These are phyloP conservation scores for Boletus tomentosulus DNA, from an alignment of 768 basidiomycete species.

Conservation along the genomic window DNA sequence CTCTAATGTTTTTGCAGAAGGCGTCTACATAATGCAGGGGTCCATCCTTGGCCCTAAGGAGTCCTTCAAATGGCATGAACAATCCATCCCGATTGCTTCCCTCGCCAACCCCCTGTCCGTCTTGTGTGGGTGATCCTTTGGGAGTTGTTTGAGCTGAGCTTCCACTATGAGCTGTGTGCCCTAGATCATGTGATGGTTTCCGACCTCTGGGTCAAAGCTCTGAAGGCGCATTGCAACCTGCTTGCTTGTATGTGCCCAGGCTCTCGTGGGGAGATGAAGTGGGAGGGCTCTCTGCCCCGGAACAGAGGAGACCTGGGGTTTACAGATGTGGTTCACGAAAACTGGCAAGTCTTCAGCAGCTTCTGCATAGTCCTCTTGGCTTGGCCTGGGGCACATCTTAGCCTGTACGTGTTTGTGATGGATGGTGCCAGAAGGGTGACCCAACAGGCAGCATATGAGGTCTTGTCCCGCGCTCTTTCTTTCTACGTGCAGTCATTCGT, in stretches of 20 bases:
- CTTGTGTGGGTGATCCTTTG: slow-evolving; percentile 10
- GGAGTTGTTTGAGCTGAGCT: slow-evolving; percentile 20
- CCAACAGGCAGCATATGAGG: neutral
- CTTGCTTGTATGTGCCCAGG: neutral
- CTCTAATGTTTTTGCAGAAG: no score
- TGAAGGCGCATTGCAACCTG: neutral
- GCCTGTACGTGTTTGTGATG: neutral
- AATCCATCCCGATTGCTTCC: neutral
- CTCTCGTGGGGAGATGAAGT: neutral
- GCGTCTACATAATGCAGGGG: neutral
- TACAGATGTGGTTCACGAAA: neutral
- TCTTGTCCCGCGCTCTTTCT: neutral
- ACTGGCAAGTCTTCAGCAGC: neutral
- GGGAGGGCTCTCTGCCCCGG: neutral
- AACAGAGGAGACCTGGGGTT: neutral
- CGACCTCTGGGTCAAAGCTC: neutral
- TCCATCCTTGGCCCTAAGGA: neutral
- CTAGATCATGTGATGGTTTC: slow-evolving; percentile 8
- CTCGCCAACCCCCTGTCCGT: neutral
- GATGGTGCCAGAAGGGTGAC: neutral
- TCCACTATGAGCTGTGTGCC: slow-evolving; percentile 16
- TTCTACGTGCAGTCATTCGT: slow-evolving; percentile 7
- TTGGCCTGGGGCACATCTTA: neutral
- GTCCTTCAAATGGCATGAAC: neutral
- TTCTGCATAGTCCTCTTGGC: neutral